Evolutionary conservation across 2,329 filamentous ascomycete genomes (phyloP), one percentile per base, ranked within the genome.

Genomic region (Penicillium hesseltinei): DNA sequence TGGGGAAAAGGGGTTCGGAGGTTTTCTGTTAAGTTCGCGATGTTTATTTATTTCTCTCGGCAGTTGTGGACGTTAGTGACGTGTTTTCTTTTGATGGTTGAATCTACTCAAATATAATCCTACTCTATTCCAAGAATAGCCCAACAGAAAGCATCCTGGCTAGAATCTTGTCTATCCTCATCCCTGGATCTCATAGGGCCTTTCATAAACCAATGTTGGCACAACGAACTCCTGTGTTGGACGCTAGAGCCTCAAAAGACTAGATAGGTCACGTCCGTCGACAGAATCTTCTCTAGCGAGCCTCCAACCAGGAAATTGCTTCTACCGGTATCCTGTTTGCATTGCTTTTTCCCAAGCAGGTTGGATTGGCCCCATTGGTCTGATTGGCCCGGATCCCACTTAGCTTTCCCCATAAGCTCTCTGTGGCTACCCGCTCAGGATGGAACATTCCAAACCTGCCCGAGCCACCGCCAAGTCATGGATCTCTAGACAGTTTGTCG

Each of bases 401-500:
- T 54, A 58, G 38, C 45, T 49, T 59, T 50, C 55, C 57, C 45
- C 63, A 58, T 60, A 63, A 67, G 65, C 67, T 67, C 64, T 65
- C 68, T 70, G 69, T 65, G 33, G 55, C 58, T 66, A 68, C 54
- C 70, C 70, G 70, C 46, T 27, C 57, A 60, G 58, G 61, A 62
- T 62, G 59, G 65, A 59, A 62, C 60, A 65, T 64, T 66, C 40
- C 56, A 57, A 67, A 67, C 58, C 46, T 45, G 55, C 10, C 65
- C 40, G 48, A 45, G 54, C 62, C 48, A 62, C 58, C 36, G 36
- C 27, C 54, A 46, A 36, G 39, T 25, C 8, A 58, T 51, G 35
- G 11, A 49, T 43, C 11, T 21, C 13, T 39, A 51, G 35, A 44
- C 36, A 21, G 35, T 48, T 53, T 54, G 21, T 45, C 29, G 33